These are phyloP conservation scores for Skeletonema potamos DNA, from an alignment of 108 stramenopile genomes.

Conservation along the genomic window DNA sequence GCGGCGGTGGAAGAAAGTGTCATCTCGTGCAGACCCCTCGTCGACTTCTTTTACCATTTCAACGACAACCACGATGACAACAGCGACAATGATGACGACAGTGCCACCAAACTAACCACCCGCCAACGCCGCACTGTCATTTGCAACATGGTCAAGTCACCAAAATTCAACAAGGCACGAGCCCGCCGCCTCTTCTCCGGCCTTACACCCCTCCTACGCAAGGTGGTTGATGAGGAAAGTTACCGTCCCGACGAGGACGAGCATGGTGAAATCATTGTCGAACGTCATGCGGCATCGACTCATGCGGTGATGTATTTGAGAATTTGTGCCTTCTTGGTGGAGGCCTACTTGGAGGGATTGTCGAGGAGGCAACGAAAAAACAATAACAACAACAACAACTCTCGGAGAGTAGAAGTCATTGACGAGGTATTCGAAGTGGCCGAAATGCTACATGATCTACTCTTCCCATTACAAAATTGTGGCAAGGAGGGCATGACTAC, in stretches of 20 bases:
- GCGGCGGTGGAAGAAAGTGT: slow-evolving; percentile 2
- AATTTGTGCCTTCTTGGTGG: slow-evolving; percentile 41
- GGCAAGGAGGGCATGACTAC: slow-evolving; percentile 56
- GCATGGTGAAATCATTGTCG: neutral
- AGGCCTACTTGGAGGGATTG: slow-evolving; percentile 50
- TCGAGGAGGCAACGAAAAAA: neutral
- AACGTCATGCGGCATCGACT: slow-evolving; percentile 28
- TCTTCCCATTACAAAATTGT: slow-evolving; percentile 63
- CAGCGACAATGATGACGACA: neutral
- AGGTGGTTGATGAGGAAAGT: slow-evolving; percentile 19
- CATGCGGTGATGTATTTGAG: slow-evolving; percentile 51
- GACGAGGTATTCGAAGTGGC: slow-evolving; percentile 70
- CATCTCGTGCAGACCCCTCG: slow-evolving; percentile 9
- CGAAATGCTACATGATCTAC: slow-evolving; percentile 58
- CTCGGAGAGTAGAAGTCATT: slow-evolving; percentile 21
- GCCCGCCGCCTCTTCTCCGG: slow-evolving; percentile 30
- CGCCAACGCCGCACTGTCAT: slow-evolving; percentile 4
- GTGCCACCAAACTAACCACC: slow-evolving; percentile 1
- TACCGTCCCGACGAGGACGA: slow-evolving; percentile 13
- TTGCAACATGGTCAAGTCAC: slow-evolving; percentile 12
- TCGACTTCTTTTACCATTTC: slow-evolving; percentile 4
- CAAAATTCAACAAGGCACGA: slow-evolving; percentile 20
- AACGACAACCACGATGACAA: neutral
- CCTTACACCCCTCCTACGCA: slow-evolving; percentile 1
- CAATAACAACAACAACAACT: neutral